Evolutionary conservation across 495 filamentous ascomycete species (phyloP).

Genomic region (Podospora pseudocomata): DNA sequence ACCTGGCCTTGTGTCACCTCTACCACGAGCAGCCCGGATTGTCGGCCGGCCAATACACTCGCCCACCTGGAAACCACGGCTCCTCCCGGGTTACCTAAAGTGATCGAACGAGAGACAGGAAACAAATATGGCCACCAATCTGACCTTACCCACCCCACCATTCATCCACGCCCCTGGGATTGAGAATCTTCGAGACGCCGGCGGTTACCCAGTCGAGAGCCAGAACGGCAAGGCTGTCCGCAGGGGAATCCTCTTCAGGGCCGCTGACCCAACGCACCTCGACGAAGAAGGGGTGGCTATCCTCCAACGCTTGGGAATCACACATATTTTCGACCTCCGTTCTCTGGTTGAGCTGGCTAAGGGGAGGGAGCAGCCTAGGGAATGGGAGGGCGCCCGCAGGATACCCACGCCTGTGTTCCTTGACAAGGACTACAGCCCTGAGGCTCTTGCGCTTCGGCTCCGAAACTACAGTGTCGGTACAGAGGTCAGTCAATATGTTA

Average conservation of each 20-base stretch:
- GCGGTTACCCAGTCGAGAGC: conserved; percentile 46
- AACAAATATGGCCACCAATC: background rate
- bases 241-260: conserved; percentile 52
- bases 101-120: background rate
- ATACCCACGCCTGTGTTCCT: conserved; percentile 58
- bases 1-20: background rate
- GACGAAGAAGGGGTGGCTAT: conserved; percentile 48
- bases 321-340: conserved; percentile 63
- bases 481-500: conserved; percentile 36
- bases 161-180: conserved; percentile 52
- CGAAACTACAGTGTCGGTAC: conserved; percentile 43
- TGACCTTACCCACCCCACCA: conserved; percentile 41
- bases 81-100: background rate
- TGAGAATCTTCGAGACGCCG: conserved; percentile 58
- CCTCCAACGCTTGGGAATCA: conserved; percentile 55
- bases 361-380: conserved; percentile 29
- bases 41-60: background rate
- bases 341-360: conserved; percentile 46
- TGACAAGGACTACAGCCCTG: conserved; percentile 54
- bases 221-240: conserved; percentile 38
- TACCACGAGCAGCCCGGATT: background rate
- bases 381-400: conserved; percentile 49
- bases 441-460: conserved; percentile 47
- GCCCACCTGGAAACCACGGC: background rate
- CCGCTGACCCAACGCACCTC: conserved; percentile 53